Conservation (phyloP, 225 moss, liverwort and hornwort genomes). For the Neckera pumila region DNA sequence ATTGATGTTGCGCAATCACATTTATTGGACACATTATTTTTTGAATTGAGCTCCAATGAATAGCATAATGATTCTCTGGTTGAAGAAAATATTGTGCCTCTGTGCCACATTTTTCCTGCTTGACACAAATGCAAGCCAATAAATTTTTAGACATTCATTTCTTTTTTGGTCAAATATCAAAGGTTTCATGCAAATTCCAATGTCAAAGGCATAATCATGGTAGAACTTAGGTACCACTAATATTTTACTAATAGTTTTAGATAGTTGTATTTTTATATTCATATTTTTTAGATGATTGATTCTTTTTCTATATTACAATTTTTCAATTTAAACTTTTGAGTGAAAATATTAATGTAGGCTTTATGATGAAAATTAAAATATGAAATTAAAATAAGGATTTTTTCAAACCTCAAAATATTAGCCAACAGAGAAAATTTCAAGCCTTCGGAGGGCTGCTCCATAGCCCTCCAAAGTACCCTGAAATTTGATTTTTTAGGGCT, state of each 20-base stretch:
- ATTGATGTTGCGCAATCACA: neutral
- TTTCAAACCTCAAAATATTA: no score
- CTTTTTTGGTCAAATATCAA: neutral
- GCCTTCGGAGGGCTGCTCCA: no score
- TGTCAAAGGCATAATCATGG: neutral
- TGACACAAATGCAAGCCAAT: neutral
- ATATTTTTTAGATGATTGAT: neutral
- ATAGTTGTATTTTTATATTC: neutral
- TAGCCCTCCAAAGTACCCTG: no score
- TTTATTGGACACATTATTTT: neutral
- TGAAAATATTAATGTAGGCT: no score
- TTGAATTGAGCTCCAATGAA: fast-evolving
- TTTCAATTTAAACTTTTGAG: no score
- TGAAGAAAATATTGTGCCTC: fast-evolving
- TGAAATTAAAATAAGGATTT: no score
- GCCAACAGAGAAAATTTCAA: no score
- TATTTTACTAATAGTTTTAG: neutral
- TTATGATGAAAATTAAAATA: no score
- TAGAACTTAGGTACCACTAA: neutral
- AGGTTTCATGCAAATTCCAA: neutral
- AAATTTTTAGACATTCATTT: neutral
- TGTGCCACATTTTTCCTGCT: fast-evolving
- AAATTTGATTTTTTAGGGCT: no score
- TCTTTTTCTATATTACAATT: neutral
- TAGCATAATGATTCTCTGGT: fast-evolving